phyloP scores from a whole-genome alignment of 805 yeast species.

The Metschnikowia amazonensis region DNA sequence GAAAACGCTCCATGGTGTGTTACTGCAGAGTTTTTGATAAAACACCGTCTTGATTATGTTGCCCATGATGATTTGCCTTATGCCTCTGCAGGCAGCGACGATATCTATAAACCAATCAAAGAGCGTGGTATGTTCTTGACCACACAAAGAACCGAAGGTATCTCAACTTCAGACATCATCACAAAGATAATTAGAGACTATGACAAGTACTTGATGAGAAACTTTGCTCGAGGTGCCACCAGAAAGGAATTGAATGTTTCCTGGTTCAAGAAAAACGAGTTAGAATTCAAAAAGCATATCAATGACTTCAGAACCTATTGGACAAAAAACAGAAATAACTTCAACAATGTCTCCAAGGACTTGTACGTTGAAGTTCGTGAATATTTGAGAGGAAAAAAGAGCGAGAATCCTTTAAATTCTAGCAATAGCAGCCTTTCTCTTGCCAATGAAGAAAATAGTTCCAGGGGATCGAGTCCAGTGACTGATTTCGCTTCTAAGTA shows the following conservation, averaged over 20 bases:
- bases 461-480: slow-evolving; percentile 48
- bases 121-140: slow-evolving; percentile 86
- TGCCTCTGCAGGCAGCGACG: slow-evolving; percentile 83
- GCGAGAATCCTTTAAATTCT: slow-evolving; percentile 20
- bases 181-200: slow-evolving; percentile 93
- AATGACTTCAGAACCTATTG: slow-evolving; percentile 82
- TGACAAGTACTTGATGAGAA: slow-evolving; percentile 94
- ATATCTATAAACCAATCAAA: slow-evolving; percentile 89
- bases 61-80: slow-evolving; percentile 98
- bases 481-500: slow-evolving; percentile 63
- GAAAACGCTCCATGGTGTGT: slow-evolving; percentile 96
- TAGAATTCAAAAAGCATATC: slow-evolving; percentile 88
- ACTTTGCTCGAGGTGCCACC: slow-evolving; percentile 96
- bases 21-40: slow-evolving; percentile 69
- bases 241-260: slow-evolving; percentile 94
- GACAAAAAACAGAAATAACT: slow-evolving; percentile 65
- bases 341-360: slow-evolving; percentile 74
- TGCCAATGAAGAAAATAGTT: slow-evolving; percentile 29
- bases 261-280: slow-evolving; percentile 95
- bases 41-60: slow-evolving; percentile 88
- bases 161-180: slow-evolving; percentile 92
- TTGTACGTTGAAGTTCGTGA: slow-evolving; percentile 82
- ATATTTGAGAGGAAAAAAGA: slow-evolving; percentile 50
- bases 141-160: slow-evolving; percentile 95
- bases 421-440: slow-evolving; percentile 17